Base-by-base conservation (phyloP, 257 asterid species). In the Thymus mandschuricus region DNA sequence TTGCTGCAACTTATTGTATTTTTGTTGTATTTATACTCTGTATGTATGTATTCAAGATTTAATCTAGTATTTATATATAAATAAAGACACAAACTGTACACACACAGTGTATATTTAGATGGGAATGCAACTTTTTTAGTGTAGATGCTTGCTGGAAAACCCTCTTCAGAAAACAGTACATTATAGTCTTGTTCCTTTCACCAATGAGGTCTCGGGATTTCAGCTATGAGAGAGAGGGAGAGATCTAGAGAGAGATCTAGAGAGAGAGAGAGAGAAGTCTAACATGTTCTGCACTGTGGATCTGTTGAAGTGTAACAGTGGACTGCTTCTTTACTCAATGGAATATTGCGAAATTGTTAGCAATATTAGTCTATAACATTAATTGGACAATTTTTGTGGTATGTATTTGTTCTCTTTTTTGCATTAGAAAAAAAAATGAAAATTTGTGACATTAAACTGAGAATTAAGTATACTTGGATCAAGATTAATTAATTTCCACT, bases 251-350 rank as follows among this genome's bases (percentile, higher is more conserved):
- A 34, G 38, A 4, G 21, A 21, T 21, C 21, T 21, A 34, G 73
- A 49, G 64, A 29, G 76, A 52, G 58, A 63, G 72, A 48, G 77
- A 64, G 71, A 54, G 80, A 45, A 71, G 58, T 62, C 61, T 77
- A 79, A 78, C 82, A 62, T 71, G 57, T 69, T 79, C 83, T 80
- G 83, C 60, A 73, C 83, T 82, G 82, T 81, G 78, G 85, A 78
- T 80, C 81, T 81, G 82, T 83, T 72, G 70, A 74, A 78, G 89
- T 85, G 83, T 75, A 76, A 80, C 74, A 85, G 88, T 83, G 67
- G 64, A 72, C 72, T 67, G 78, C 8, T 73, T 62, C 79, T 38
- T 72, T 73, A 61, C 81, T 77, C 54, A 40, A 48, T 66, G 66
- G 68, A 60, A 68, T 60, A 68, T 54, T 55, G 75, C 4, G n/a